These are phyloP conservation scores for Coemansia sp. DNA, from an alignment of 192 early-diverging fungal genomes.

Conservation along the genomic window DNA sequence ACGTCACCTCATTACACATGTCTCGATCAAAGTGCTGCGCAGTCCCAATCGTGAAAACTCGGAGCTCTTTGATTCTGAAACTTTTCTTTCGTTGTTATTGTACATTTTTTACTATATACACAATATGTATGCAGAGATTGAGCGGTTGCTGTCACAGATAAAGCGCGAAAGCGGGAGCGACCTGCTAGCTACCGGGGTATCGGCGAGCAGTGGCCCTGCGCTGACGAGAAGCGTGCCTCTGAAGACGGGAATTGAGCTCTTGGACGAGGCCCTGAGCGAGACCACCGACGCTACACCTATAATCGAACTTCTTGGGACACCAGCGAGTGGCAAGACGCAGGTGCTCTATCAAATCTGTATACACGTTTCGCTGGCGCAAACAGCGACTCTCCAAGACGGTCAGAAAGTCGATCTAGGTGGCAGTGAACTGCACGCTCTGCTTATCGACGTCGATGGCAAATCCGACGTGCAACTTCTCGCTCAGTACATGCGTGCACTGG, in stretches of 20 bases:
- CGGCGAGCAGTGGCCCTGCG: neutral
- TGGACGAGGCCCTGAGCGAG: constrained; percentile 17
- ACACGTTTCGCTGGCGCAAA: constrained; percentile 5
- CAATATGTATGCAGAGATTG: constrained; percentile 26
- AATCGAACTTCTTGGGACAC: constrained; percentile 29
- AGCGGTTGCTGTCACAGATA: constrained; percentile 27
- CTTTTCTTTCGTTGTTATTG: neutral
- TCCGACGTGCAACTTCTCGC: constrained; percentile 13
- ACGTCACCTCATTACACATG: no score
- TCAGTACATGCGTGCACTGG: constrained; percentile 1
- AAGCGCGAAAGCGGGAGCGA: constrained; percentile 20
- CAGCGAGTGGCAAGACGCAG: constrained; percentile 48
- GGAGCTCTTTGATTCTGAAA: no score
- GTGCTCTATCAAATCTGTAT: constrained; percentile 31
- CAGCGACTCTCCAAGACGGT: neutral
- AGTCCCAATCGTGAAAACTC: no score
- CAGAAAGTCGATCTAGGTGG: neutral
- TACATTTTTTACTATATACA: neutral
- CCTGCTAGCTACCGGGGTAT: neutral
- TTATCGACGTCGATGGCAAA: constrained; percentile 33
- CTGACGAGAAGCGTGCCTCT: neutral
- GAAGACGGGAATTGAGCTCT: constrained; percentile 12
- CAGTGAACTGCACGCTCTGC: constrained; percentile 13
- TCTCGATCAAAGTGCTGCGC: no score
- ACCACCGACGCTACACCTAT: neutral